Evolutionary conservation across 371 early-diverging fungal species (phyloP).

Genomic region (Sporodiniella umbellata): DNA sequence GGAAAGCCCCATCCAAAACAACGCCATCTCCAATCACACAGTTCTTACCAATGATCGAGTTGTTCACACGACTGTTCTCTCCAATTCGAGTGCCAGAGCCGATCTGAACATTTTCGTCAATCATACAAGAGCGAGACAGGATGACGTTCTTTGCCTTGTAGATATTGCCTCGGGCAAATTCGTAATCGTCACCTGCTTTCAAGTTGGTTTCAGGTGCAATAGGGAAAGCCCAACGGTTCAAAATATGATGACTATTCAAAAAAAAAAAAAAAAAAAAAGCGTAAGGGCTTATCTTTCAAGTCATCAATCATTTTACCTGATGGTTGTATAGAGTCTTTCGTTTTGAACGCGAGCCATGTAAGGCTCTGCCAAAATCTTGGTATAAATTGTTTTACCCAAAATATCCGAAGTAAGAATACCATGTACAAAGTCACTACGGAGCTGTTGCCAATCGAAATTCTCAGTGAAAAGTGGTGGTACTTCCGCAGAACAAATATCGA

Average conservation of each 20-base stretch:
- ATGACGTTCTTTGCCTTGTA: conserved; percentile 82
- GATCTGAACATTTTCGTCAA: conserved; percentile 82
- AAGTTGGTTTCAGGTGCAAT: conserved; percentile 89
- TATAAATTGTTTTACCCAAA: conserved; percentile 84
- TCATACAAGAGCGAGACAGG: conserved; percentile 69
- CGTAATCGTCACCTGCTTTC: conserved; percentile 63
- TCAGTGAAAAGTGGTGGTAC: conserved; percentile 94
- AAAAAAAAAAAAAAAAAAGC: background rate
- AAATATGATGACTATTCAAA: conserved; percentile 70
- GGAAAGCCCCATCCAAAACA: conserved; percentile 74
- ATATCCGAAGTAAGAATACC: conserved; percentile 91
- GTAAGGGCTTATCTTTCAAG: too few relatives aligned
- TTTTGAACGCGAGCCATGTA: conserved; percentile 86
- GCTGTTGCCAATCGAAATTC: conserved; percentile 95
- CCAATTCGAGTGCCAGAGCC: conserved; percentile 78
- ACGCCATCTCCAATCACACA: conserved; percentile 78
- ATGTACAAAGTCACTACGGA: conserved; percentile 87
- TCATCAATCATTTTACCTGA: conserved; percentile 49
- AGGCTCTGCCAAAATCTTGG: conserved; percentile 69
- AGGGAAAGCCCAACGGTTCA: conserved; percentile 92
- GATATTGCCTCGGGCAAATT: conserved; percentile 72
- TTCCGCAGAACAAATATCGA: conserved; percentile 92
- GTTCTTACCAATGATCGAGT: conserved; percentile 82
- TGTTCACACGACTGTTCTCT: conserved; percentile 63
- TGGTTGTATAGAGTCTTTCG: conserved; percentile 80